Evolutionary conservation across 305 asterid species (phyloP).

Genomic region (Fraxinus velutina): DNA sequence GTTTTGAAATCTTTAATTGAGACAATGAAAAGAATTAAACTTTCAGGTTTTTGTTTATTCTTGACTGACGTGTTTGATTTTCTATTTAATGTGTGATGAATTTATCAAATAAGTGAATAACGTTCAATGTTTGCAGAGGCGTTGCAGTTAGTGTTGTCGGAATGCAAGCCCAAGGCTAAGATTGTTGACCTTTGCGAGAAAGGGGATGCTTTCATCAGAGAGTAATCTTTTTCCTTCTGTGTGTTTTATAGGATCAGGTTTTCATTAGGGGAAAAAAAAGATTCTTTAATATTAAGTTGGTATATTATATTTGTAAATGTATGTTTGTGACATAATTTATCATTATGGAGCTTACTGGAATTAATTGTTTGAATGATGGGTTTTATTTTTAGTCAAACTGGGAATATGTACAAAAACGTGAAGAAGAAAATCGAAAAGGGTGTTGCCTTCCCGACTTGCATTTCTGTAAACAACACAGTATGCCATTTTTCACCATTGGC

Average conservation of each 20-base stretch:
- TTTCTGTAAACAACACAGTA: conserved; percentile 64
- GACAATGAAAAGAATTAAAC: not conserved
- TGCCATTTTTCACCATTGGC: conserved; percentile 77
- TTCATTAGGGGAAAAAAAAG: not conserved
- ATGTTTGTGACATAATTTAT: not conserved
- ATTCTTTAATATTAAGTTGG: not conserved
- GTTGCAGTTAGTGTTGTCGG: conserved; percentile 57
- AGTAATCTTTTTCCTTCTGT: conserved; percentile 35
- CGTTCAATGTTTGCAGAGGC: conserved; percentile 51
- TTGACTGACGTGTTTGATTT: not conserved
- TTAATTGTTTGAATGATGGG: not conserved
- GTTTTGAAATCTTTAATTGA: not conserved
- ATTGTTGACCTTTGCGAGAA: conserved; percentile 74
- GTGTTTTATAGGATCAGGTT: not conserved
- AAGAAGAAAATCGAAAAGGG: conserved; percentile 81
- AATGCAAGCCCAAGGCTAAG: conserved; percentile 69
- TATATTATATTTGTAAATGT: not conserved
- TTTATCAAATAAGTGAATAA: too few species aligned
- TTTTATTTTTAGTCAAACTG: conserved; percentile 46
- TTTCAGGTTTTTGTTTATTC: not conserved
- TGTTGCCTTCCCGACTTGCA: conserved; percentile 78
- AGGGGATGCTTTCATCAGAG: conserved; percentile 61
- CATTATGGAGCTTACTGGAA: not conserved
- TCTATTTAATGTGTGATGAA: not conserved
- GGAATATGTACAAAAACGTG: conserved; percentile 73